These are phyloP conservation scores for Periconia sp. DNA, from an alignment of 2,329 filamentous ascomycete genomes.

Conservation along the genomic window DNA sequence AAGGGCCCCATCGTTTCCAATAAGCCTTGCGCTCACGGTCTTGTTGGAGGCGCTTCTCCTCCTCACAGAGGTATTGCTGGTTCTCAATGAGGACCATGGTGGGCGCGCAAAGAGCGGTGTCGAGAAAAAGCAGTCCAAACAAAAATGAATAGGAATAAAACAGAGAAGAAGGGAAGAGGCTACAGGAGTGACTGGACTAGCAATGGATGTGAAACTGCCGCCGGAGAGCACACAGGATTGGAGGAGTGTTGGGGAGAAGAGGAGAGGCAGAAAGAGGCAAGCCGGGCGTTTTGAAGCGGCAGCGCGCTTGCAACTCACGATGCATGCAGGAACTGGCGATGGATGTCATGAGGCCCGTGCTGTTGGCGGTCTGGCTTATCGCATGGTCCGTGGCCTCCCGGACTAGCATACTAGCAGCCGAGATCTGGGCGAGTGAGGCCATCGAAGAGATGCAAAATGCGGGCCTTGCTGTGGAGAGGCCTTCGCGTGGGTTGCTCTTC, in stretches of 20 bases:
- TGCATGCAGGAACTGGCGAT: constrained; percentile 43
- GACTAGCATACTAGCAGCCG: constrained; percentile 1
- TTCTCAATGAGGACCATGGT: constrained; percentile 88
- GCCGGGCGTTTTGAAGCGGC: constrained; percentile 20
- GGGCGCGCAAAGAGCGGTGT: constrained; percentile 26
- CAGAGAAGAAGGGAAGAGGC: constrained; percentile 14
- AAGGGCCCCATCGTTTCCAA: constrained; percentile 98
- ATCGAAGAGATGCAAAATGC: too few relatives aligned
- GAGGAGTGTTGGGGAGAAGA: constrained; percentile 10
- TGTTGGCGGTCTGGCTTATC: constrained; percentile 24
- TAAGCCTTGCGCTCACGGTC: constrained; percentile 85
- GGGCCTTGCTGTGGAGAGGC: too few relatives aligned
- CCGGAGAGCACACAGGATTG: constrained; percentile 8
- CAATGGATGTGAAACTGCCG: constrained; percentile 13
- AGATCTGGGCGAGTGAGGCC: too few relatives aligned
- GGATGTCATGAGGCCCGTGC: constrained; percentile 34
- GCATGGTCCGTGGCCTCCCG: constrained; percentile 10
- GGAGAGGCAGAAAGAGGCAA: constrained; percentile 13
- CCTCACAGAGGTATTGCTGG: constrained; percentile 84
- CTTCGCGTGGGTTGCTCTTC: too few relatives aligned
- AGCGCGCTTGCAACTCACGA: constrained; percentile 27
- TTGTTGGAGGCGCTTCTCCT: constrained; percentile 88
- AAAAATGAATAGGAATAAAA: constrained; percentile 22
- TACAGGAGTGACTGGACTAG: constrained; percentile 7
- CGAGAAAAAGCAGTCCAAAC: constrained; percentile 17